These are phyloP conservation scores for Escovopsis weberi DNA, from an alignment of 2,329 filamentous ascomycete species.

Conservation along the genomic window DNA sequence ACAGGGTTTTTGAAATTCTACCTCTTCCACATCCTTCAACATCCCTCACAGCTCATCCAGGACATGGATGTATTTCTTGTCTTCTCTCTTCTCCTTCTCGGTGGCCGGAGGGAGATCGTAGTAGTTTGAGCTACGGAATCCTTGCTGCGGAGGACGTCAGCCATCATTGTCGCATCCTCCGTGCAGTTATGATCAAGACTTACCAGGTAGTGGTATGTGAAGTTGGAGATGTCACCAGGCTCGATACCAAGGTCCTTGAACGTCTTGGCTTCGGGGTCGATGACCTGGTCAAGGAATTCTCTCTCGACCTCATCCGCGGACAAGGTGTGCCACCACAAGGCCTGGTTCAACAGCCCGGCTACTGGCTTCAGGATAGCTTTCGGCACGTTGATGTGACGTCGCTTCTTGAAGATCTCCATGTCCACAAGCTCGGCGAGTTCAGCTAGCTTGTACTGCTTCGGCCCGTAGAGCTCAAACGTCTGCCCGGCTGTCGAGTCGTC, in stretches of 20 bases:
- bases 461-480: slow-evolving; percentile 90
- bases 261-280: slow-evolving; percentile 85
- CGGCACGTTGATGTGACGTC: slow-evolving; percentile 83
- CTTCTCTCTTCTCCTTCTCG: slow-evolving; percentile 84
- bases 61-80: slow-evolving; percentile 95
- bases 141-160: slow-evolving; percentile 48
- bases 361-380: slow-evolving; percentile 64
- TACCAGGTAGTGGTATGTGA: slow-evolving; percentile 90
- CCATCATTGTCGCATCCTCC: slow-evolving; percentile 3
- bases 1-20: not conserved
- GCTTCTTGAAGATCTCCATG: slow-evolving; percentile 79
- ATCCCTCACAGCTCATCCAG: slow-evolving; percentile 59
- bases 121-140: slow-evolving; percentile 74
- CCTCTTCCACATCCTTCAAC: slow-evolving; percentile 1
- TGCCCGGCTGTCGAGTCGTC: slow-evolving; percentile 82
- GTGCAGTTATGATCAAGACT: slow-evolving; percentile 19
- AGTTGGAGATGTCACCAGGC: slow-evolving; percentile 69
- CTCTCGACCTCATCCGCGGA: slow-evolving; percentile 78
- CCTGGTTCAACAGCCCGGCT: slow-evolving; percentile 61
- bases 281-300: slow-evolving; percentile 84
- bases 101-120: slow-evolving; percentile 92
- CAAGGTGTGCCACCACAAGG: slow-evolving; percentile 77
- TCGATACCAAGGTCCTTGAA: slow-evolving; percentile 88
- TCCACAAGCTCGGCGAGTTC: slow-evolving; percentile 83
- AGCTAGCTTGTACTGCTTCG: slow-evolving; percentile 77